phyloP scores from a whole-genome alignment of 1,284 basidiomycete species.

The Trichosporon inkin region DNA sequence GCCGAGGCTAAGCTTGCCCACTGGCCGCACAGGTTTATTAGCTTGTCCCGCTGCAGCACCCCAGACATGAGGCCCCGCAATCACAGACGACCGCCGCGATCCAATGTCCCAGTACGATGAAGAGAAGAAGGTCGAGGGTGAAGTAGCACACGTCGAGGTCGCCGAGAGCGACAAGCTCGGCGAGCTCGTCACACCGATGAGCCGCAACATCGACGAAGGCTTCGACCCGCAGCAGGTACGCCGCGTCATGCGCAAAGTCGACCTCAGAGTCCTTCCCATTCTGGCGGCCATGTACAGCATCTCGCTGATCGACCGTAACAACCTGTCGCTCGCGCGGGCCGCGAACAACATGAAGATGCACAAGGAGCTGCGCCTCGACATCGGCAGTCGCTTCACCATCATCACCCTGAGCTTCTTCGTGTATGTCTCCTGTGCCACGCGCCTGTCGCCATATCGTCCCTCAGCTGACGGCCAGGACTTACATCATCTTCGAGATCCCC shows the following conservation, averaged over 20 bases:
- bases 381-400: conserved; percentile 2
- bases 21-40: no score
- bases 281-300: conserved; percentile 8
- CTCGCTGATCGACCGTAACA: conserved; percentile 20
- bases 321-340: conserved; percentile 39
- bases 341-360: conserved; percentile 29
- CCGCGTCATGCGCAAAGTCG: conserved; percentile 19
- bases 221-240: conserved; percentile 11
- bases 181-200: conserved; percentile 15
- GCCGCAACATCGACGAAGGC: conserved; percentile 9
- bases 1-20: no score
- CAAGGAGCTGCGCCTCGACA: conserved; percentile 12
- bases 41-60: no score
- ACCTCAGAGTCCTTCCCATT: conserved; percentile 15
- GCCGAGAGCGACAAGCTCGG: neutral
- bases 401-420: neutral
- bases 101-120: no score
- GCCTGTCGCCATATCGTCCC: no score
- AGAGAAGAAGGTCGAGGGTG: conserved; percentile 3
- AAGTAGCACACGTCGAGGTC: neutral
- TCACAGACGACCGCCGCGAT: no score
- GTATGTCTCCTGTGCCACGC: no score
- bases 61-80: no score
- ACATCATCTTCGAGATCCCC: conserved; percentile 1
- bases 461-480: neutral